A percentile compares a stretch with the other conserved stretches of the same genome.
phyloP scores from a whole-genome alignment of 805 yeast species.

The Ogataea paraovalis region DNA sequence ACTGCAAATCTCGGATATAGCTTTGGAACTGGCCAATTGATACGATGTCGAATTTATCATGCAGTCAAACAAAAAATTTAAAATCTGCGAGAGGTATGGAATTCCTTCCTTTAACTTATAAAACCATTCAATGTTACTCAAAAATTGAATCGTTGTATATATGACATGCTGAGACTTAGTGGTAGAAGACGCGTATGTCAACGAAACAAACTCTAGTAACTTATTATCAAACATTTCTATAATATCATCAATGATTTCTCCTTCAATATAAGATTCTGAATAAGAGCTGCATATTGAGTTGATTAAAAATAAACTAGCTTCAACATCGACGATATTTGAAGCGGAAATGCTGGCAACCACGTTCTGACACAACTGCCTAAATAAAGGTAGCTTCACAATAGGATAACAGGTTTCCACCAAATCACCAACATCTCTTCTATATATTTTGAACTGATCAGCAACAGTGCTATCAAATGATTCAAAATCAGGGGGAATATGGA shows the following conservation, averaged over 20 bases:
- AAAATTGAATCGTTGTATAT: conserved; percentile 50
- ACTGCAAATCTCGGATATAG: conserved; percentile 57
- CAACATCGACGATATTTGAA: conserved; percentile 37
- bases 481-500: conserved; percentile 41
- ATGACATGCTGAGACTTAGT: conserved; percentile 28
- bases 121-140: conserved; percentile 59
- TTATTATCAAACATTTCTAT: conserved; percentile 28
- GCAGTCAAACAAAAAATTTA: conserved; percentile 44
- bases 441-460: conserved; percentile 58
- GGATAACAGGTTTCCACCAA: conserved; percentile 69
- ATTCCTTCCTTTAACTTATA: conserved; percentile 46
- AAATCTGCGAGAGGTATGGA: conserved; percentile 43
- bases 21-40: conserved; percentile 44
- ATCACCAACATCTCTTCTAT: conserved; percentile 73
- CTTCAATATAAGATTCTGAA: conserved; percentile 30
- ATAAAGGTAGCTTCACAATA: conserved; percentile 52
- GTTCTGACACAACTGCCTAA: conserved; percentile 38
- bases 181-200: conserved; percentile 5
- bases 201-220: conserved; percentile 22
- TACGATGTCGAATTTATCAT: conserved; percentile 24
- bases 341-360: conserved; percentile 28
- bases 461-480: conserved; percentile 30
- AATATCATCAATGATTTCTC: conserved; percentile 19
- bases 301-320: conserved; percentile 58
- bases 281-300: conserved; percentile 54